Evolutionary conservation across 2,329 filamentous ascomycete genomes (phyloP).

Genomic region (Trichoderma brevicompactum): DNA sequence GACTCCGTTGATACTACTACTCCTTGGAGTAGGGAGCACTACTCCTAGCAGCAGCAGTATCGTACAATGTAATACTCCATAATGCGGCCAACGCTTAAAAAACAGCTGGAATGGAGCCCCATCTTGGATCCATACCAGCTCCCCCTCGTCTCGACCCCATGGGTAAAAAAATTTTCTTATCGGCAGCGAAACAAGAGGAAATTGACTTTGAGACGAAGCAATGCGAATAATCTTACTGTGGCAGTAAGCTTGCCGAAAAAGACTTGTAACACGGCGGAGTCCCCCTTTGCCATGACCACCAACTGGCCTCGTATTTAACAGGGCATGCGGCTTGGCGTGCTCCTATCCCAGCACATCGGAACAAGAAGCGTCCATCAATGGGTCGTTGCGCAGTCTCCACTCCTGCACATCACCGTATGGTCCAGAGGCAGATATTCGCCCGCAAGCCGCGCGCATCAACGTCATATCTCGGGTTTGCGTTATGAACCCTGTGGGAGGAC

Average conservation of each 20-base stretch:
- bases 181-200: not conserved
- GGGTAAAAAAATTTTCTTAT: not conserved
- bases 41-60: not conserved
- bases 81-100: not conserved
- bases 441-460: not conserved
- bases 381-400: conserved; percentile 19
- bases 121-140: conserved; percentile 18
- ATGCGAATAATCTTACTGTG: not conserved
- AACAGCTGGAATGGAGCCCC: not conserved
- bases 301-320: conserved; percentile 29
- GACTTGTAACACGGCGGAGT: not conserved
- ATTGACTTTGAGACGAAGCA: conserved; percentile 13
- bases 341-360: conserved; percentile 23
- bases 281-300: conserved; percentile 27
- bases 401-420: conserved; percentile 24
- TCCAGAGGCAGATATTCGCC: not conserved
- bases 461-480: conserved; percentile 5
- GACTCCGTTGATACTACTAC: not conserved
- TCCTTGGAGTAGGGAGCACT: no score
- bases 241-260: conserved; percentile 3
- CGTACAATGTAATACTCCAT: not conserved
- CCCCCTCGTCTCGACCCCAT: conserved; percentile 10
- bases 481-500: not conserved
- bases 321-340: conserved; percentile 12
- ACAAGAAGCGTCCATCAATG: conserved; percentile 24